A percentile compares a stretch with the other conserved stretches of the same genome.
Evolutionary conservation across 495 filamentous ascomycete genomes (phyloP).

Genomic region (Hypoxylon lenormandii): DNA sequence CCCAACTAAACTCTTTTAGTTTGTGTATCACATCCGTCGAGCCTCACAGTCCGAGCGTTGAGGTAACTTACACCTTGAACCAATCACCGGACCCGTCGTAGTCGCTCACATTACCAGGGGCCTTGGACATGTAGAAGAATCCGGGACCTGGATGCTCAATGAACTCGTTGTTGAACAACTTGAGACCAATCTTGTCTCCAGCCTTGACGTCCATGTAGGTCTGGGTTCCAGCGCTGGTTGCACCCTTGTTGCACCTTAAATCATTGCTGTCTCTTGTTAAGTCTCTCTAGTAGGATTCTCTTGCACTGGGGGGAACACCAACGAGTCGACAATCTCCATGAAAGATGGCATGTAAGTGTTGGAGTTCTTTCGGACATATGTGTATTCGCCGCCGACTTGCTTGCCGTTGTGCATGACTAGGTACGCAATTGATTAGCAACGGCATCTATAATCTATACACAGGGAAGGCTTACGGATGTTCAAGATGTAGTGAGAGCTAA

Average conservation of each 20-base stretch:
- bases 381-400: slow-evolving; percentile 55
- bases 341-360: slow-evolving; percentile 59
- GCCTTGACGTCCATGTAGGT: slow-evolving; percentile 56
- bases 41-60: not conserved
- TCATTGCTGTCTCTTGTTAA: slow-evolving; percentile 48
- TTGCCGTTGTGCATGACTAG: slow-evolving; percentile 56
- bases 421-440: slow-evolving; percentile 12
- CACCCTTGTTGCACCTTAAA: slow-evolving; percentile 64
- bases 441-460: slow-evolving; percentile 28
- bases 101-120: slow-evolving; percentile 54
- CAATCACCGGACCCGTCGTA: slow-evolving; percentile 65
- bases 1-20: slow-evolving; percentile 38
- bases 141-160: slow-evolving; percentile 63
- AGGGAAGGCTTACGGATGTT: slow-evolving; percentile 47
- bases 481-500: slow-evolving; percentile 57
- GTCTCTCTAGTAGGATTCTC: slow-evolving; percentile 1
- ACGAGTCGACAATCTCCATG: slow-evolving; percentile 54
- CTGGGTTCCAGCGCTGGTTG: slow-evolving; percentile 45
- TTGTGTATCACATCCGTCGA: not conserved
- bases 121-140: slow-evolving; percentile 63
- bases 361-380: slow-evolving; percentile 54
- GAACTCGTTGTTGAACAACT: slow-evolving; percentile 59
- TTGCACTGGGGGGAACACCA: slow-evolving; percentile 4
- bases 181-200: slow-evolving; percentile 62
- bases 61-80: slow-evolving; percentile 65